Conservation (phyloP, 2,329 filamentous ascomycete genomes). For the Alternaria conjuncta region DNA sequence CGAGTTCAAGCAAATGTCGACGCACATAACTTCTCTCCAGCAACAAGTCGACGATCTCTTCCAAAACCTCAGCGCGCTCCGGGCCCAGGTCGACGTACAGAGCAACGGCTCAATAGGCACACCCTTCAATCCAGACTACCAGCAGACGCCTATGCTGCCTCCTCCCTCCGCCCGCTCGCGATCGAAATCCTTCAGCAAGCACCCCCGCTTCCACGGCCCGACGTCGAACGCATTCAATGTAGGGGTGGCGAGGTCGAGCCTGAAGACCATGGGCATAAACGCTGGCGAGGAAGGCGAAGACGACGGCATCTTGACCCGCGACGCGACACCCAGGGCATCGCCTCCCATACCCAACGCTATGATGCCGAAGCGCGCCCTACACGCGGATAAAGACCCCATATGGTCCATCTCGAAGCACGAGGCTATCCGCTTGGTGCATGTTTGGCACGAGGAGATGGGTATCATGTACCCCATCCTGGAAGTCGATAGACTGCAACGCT, state of each 20-base stretch:
- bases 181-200: slow-evolving; percentile 50
- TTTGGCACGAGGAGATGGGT: slow-evolving; percentile 90
- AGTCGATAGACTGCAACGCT: slow-evolving; percentile 72
- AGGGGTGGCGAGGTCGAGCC: slow-evolving; percentile 83
- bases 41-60: slow-evolving; percentile 83
- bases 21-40: slow-evolving; percentile 76
- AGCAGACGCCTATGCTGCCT: slow-evolving; percentile 41
- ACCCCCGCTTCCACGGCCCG: slow-evolving; percentile 78
- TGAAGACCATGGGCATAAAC: slow-evolving; percentile 88
- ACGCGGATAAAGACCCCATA: slow-evolving; percentile 73
- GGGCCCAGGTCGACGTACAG: slow-evolving; percentile 53
- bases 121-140: slow-evolving; percentile 41
- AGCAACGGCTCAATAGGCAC: slow-evolving; percentile 39
- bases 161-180: slow-evolving; percentile 48
- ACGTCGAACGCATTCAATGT: slow-evolving; percentile 86
- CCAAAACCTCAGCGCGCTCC: slow-evolving; percentile 72
- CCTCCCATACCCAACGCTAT: slow-evolving; percentile 41
- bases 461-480: slow-evolving; percentile 90
- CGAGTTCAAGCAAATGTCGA: slow-evolving; percentile 78
- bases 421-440: slow-evolving; percentile 75
- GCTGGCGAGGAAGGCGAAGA: slow-evolving; percentile 67
- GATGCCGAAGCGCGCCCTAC: slow-evolving; percentile 35
- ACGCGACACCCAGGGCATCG: slow-evolving; percentile 59
- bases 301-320: slow-evolving; percentile 61
- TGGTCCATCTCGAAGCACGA: slow-evolving; percentile 81